phyloP scores from a whole-genome alignment of 2,329 filamentous ascomycete genomes.

The Dactylellina sp. region DNA sequence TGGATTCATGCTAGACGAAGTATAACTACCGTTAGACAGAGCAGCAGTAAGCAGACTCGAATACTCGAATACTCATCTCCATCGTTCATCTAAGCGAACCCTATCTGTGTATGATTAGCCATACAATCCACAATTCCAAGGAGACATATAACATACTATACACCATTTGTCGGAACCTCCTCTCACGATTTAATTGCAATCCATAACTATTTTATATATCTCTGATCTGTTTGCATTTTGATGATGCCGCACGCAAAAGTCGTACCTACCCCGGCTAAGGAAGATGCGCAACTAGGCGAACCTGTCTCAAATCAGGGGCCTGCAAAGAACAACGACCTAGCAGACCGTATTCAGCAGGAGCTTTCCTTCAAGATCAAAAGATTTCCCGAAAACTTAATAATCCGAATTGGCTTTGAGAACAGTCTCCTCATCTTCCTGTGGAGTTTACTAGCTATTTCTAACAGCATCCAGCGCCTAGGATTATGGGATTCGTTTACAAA shows the following conservation, averaged over 20 bases:
- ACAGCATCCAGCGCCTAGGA: constrained; percentile 13
- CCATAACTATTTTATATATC: no score
- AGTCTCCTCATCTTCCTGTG: constrained; percentile 9
- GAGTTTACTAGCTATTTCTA: constrained; percentile 15
- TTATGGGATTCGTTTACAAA: constrained; percentile 18
- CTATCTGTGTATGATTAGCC: no score
- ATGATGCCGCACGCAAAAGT: not conserved
- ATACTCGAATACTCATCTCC: no score
- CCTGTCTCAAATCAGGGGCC: not conserved
- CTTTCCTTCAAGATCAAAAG: constrained; percentile 18
- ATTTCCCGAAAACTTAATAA: constrained; percentile 13
- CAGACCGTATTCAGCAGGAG: constrained; percentile 12
- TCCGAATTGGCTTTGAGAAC: constrained; percentile 8
- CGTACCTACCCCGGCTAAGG: not conserved
- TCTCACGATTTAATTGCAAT: no score
- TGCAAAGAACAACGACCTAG: constrained; percentile 6
- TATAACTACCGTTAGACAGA: no score
- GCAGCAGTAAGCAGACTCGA: no score
- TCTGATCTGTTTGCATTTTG: not conserved
- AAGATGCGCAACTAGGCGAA: not conserved
- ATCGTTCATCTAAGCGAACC: no score
- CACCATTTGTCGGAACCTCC: no score
- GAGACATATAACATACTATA: no score
- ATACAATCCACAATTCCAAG: no score
- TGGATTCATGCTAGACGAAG: no score